These are phyloP conservation scores for Pythium vanterpoolii DNA, from an alignment of 352 stramenopile genomes.

Conservation along the genomic window DNA sequence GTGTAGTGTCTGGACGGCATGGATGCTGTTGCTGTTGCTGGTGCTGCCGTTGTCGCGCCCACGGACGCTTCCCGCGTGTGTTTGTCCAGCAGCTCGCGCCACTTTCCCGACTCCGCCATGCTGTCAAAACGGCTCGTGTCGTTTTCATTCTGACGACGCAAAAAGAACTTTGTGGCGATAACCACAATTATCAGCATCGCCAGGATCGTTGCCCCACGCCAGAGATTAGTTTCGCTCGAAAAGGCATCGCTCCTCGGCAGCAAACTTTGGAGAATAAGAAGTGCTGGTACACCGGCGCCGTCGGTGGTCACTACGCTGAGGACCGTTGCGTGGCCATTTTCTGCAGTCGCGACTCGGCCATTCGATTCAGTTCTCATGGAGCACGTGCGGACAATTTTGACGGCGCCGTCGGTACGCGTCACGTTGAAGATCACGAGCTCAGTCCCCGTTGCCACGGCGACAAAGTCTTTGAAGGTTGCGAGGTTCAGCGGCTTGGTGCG, in stretches of 20 bases:
- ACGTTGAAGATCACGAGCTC: constrained; percentile 13
- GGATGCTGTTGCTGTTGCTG: too few species aligned
- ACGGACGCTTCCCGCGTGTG: neutral
- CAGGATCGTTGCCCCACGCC: constrained; percentile 7
- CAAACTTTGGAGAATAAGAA: constrained; percentile 14
- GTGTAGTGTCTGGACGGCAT: too few species aligned
- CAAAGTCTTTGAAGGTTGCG: constrained; percentile 5
- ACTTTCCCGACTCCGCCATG: neutral
- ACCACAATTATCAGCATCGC: constrained; percentile 5
- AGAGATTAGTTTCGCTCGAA: neutral
- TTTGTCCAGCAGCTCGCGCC: constrained; percentile 11
- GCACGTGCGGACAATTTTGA: neutral
- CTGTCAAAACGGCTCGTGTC: neutral
- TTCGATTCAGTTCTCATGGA: neutral
- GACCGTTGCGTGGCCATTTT: constrained; percentile 9
- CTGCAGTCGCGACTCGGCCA: neutral
- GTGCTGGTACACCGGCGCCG: neutral
- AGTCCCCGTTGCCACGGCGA: neutral
- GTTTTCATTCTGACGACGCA: constrained; percentile 11
- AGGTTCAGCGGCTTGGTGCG: constrained; percentile 16
- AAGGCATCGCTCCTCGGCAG: neutral
- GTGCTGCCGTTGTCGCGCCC: neutral
- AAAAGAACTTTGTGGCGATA: constrained; percentile 8
- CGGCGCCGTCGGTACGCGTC: neutral
- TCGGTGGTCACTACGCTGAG: neutral